A percentile compares a stretch with the other conserved stretches of the same genome.
These are phyloP conservation scores for Colletotrichum sp. DNA, from an alignment of 2,329 filamentous ascomycete genomes.

Conservation along the genomic window DNA sequence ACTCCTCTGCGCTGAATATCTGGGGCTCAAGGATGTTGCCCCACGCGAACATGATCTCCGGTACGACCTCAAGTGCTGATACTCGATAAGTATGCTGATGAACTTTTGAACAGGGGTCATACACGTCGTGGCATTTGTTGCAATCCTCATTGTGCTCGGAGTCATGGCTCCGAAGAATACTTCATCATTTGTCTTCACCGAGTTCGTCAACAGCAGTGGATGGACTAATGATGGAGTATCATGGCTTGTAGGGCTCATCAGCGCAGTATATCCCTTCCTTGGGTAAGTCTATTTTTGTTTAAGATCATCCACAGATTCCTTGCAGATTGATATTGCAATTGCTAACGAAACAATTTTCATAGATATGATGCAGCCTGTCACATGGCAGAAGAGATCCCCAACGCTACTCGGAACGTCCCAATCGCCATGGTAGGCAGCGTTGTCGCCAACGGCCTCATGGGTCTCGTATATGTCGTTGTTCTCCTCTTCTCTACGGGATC, in stretches of 20 bases:
- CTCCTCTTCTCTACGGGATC: slow-evolving; percentile 47
- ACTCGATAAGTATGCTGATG: fast-evolving
- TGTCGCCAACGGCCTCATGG: slow-evolving; percentile 48
- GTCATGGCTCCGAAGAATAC: slow-evolving; percentile 34
- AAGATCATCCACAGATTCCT: fast-evolving
- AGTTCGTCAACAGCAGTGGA: slow-evolving; percentile 34
- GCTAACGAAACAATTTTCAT: fast-evolving
- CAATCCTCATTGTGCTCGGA: slow-evolving; percentile 30
- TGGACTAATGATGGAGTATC: slow-evolving; percentile 33
- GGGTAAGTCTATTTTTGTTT: slow-evolving; percentile 25
- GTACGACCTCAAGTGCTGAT: slow-evolving; percentile 6
- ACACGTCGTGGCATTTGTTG: slow-evolving; percentile 31
- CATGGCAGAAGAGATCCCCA: slow-evolving; percentile 36
- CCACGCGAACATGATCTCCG: slow-evolving; percentile 33
- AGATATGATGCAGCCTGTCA: slow-evolving; percentile 38
- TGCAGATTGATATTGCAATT: not conserved
- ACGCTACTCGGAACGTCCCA: slow-evolving; percentile 34
- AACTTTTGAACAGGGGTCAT: slow-evolving; percentile 21
- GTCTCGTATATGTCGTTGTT: slow-evolving; percentile 44
- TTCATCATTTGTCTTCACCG: slow-evolving; percentile 31
- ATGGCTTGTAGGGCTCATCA: slow-evolving; percentile 35
- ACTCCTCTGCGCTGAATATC: slow-evolving; percentile 43
- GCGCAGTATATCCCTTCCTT: slow-evolving; percentile 35
- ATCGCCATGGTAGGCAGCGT: slow-evolving; percentile 37
- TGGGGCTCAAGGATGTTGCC: slow-evolving; percentile 43